phyloP scores from a whole-genome alignment of 768 basidiomycete genomes.

The Cyclocybe aegerita region DNA sequence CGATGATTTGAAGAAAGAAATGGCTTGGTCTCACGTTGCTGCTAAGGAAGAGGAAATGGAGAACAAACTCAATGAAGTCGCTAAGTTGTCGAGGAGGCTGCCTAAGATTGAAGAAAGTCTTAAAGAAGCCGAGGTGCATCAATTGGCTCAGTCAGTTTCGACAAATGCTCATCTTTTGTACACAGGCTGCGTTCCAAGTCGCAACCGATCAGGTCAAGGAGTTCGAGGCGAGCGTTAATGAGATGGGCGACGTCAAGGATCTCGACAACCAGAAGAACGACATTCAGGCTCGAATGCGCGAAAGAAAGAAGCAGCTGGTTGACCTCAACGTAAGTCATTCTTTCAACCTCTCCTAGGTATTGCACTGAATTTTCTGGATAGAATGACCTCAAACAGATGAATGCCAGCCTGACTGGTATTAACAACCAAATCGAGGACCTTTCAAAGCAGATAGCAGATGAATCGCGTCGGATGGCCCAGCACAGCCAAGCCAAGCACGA shows the following conservation, averaged over 20 bases:
- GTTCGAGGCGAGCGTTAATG: conserved; percentile 27
- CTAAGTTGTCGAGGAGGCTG: conserved; percentile 30
- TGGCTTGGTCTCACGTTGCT: conserved; percentile 86
- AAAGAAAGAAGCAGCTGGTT: conserved; percentile 42
- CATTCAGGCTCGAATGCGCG: conserved; percentile 44
- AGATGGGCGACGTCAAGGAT: conserved; percentile 32
- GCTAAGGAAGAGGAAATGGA: conserved; percentile 62
- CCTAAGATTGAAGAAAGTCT: conserved; percentile 38
- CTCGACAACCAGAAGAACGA: conserved; percentile 39
- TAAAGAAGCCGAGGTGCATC: conserved; percentile 32
- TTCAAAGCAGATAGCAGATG: conserved; percentile 50
- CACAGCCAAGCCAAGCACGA: conserved; percentile 65
- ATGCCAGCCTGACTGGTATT: conserved; percentile 31
- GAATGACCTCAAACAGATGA: conserved; percentile 49
- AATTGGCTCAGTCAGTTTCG: neutral
- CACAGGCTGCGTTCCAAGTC: conserved; percentile 28
- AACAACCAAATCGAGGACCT: conserved; percentile 36
- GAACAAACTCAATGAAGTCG: conserved; percentile 33
- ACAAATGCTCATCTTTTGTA: neutral
- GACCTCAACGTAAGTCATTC: conserved; percentile 42
- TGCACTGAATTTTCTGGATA: neutral
- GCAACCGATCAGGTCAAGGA: conserved; percentile 29
- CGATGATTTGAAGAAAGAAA: conserved; percentile 72
- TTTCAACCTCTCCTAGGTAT: neutral
- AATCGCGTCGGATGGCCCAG: conserved; percentile 50